Base-by-base conservation (phyloP, 805 yeast genomes). In the Kazachstania africana region DNA sequence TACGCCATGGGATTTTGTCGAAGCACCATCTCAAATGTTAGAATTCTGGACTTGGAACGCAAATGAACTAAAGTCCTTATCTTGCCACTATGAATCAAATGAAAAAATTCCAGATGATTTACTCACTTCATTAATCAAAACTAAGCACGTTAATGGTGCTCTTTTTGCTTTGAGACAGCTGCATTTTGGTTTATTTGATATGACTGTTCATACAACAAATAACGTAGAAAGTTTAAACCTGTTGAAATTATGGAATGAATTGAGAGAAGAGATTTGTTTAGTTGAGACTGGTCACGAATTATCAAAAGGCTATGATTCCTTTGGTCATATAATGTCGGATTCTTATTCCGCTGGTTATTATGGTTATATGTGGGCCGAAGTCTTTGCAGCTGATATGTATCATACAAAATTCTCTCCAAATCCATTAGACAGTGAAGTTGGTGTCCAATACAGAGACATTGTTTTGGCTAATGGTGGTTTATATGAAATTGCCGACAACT, bases 31-130 rank as follows among this genome's bases (percentile, higher is more conserved):
- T 1, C 94, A 83, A 60, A 72, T 83, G 75, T 63, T 83, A 44
- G 94, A 83, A 55, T 79, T 73, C 54, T 83, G 91, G 83, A 78
- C 87, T 24, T 83, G 94, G 94, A 69, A 76, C 33, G 65, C 65
- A 33, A 59, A 65, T 24, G 76, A 74, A 53, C 61, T 83, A 40
- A 66, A 62, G 43, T 48, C 51, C 8, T 57, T 83, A 33, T 75
- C 88, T 0, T 62, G 69, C 14, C 94, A 83, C 53, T 81, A 78
- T 51, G 59, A 67, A 32, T 63, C 76, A 3, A 72, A 72, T 16
- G 71, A 69, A 45, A 60, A 67, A 23, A 66, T 83, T 20, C 66
- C 70, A 16, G 77, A 73, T 32, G 65, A 62, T 3, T 56, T 78
- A 32, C 63, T 78, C 30, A 68, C 68, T 16, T 69, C 76, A 6